Base-by-base conservation (phyloP, 1,284 basidiomycete species). In the Kalmanozyma brasiliensis region DNA sequence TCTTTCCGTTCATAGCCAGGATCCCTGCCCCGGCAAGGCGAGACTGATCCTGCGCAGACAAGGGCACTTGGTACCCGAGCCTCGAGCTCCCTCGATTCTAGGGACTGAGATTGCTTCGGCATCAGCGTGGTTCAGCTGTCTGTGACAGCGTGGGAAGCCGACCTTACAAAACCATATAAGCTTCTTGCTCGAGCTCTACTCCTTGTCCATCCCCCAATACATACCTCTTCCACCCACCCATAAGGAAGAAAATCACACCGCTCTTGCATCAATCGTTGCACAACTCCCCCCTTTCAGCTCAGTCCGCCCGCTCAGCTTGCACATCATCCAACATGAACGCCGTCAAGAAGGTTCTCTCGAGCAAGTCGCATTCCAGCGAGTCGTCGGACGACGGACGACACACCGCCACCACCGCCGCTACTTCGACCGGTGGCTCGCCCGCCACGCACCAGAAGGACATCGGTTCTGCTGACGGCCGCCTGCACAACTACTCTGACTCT, bases 271-370 rank as follows among this genome's bases (percentile, higher is more conserved):
- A 9, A 30, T 29, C 58, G 49, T 34, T 26, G 20, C 35, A 51
- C 17, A 41, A n/a, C n/a, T n/a, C 14, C 5, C 23, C 37, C 35
- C n/a, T 38, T 44, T 19, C 26, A 29, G 26, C 26, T 29, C 26
- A 29, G 26, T 11, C 7, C 22, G 26, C 47, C 47, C 36, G 11
- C 46, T 38, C 2, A 48, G 46, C 46, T 48, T 30, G 22, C 11
- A 23, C 17, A 30, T 16, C 19, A 8, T 16, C 22, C 57, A 67
- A 19, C 41, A 70, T 70, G 67, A 70, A 70, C 57, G 42, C 67
- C 32, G 61, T 70, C 36, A 70, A 65, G 57, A 70, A 70, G 59
- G 67, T 65, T 43, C 57, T 70, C 35, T 64, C 60, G 30, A 56
- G 57, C 17, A 43, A 38, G 43, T 70, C 67, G 30, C 56, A 64